Evolutionary conservation across 139 green algal genomes (phyloP).

Genomic region (Haematococcus lacustris): DNA sequence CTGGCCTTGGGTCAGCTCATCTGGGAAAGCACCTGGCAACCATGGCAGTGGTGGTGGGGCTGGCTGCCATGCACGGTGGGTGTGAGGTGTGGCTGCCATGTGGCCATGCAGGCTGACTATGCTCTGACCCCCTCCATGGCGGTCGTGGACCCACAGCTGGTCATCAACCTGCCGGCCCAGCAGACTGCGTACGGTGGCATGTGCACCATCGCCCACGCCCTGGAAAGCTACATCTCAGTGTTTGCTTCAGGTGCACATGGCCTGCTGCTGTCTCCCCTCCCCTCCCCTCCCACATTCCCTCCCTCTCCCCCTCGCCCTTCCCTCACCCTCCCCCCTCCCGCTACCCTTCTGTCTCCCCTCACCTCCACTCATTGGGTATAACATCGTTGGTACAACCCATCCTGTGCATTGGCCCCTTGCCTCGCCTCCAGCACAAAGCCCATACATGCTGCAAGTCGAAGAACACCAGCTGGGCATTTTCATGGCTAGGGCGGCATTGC

Average conservation of each 20-base stretch:
- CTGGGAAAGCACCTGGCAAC: background rate
- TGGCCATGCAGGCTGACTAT: constrained; percentile 28
- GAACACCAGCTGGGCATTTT: no score
- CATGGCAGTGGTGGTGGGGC: background rate
- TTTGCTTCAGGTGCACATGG: constrained; percentile 25
- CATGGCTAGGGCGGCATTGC: no score
- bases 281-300: no score
- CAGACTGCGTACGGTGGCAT: constrained; percentile 46
- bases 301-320: no score
- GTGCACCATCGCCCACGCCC: constrained; percentile 40
- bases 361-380: no score
- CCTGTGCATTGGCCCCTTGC: no score
- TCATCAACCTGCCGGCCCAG: constrained; percentile 26
- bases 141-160: constrained; percentile 30
- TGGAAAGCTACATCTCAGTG: constrained; percentile 49
- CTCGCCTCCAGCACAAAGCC: no score
- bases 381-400: no score
- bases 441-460: no score
- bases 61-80: background rate
- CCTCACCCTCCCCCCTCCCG: no score
- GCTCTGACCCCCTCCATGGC: constrained; percentile 40
- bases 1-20: constrained; percentile 20
- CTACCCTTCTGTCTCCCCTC: no score
- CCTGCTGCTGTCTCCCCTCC: no score
- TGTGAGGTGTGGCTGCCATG: constrained; percentile 21